phyloP scores from a whole-genome alignment of 176 grass and related monocot genomes.

The Canna indica region DNA sequence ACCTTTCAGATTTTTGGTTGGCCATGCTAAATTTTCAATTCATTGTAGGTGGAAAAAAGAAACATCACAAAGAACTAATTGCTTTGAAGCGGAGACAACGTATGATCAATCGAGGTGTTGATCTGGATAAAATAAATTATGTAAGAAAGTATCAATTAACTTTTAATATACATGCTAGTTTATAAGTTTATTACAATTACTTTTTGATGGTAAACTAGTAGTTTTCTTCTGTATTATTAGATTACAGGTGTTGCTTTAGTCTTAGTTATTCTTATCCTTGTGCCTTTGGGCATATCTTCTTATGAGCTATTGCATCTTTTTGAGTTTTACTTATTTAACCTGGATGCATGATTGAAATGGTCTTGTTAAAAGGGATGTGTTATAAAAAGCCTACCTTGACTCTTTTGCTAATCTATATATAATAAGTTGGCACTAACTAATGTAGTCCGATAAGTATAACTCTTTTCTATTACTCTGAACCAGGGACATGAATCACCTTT shows the following conservation, averaged over 20 bases:
- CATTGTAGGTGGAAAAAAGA: conserved; percentile 78
- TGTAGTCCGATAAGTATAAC: too few relatives aligned
- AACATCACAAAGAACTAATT: conserved; percentile 70
- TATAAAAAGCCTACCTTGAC: neutral
- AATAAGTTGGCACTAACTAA: neutral
- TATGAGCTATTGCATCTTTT: neutral
- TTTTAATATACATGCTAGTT: neutral
- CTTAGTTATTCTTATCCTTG: neutral
- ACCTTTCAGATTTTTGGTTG: neutral
- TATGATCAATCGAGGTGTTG: conserved; percentile 84
- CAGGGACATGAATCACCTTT: too few relatives aligned
- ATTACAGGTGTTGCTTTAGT: neutral
- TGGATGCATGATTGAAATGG: neutral
- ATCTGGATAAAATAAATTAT: conserved; percentile 76
- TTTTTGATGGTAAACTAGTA: neutral
- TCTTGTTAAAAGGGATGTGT: neutral
- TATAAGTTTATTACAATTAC: neutral
- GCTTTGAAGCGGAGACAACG: conserved; percentile 71
- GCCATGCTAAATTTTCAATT: conserved; percentile 5
- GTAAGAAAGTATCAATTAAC: conserved; percentile 29
- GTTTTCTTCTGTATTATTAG: neutral
- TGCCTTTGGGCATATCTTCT: neutral
- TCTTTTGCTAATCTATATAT: neutral
- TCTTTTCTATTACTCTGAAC: too few relatives aligned
- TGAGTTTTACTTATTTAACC: neutral